Conservation (phyloP, 179 eudicot species). For the Actinidia chinensis region DNA sequence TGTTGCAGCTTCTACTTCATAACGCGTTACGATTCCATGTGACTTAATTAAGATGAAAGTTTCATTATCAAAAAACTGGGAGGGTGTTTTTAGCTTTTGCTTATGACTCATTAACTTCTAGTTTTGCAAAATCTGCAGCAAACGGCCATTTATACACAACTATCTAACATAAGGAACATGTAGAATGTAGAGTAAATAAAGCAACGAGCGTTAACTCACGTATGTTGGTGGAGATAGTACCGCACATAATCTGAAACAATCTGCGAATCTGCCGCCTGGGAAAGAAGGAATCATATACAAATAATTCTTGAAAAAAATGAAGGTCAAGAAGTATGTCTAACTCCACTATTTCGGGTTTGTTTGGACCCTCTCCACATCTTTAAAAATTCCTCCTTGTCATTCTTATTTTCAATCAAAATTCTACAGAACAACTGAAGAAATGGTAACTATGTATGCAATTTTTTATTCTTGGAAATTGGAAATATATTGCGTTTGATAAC, state of each 20-base stretch:
- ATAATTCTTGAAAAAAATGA: neutral
- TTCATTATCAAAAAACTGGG: too few species aligned
- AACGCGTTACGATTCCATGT: too few species aligned
- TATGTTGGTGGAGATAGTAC: conserved; percentile 93
- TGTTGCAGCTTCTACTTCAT: too few species aligned
- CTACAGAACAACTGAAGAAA: neutral
- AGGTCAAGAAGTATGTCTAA: neutral
- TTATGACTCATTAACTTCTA: too few species aligned
- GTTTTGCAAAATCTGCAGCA: too few species aligned
- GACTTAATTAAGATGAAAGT: too few species aligned
- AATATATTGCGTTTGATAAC: neutral
- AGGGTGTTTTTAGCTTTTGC: too few species aligned
- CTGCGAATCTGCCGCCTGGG: conserved; percentile 98
- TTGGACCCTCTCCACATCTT: neutral
- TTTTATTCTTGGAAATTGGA: neutral
- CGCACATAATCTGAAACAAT: conserved; percentile 93
- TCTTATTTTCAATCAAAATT: neutral
- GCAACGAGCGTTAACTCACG: conserved; percentile 48
- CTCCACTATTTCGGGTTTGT: neutral
- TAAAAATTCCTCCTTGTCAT: neutral
- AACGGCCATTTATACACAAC: too few species aligned
- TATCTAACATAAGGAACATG: neutral
- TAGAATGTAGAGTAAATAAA: conserved; percentile 4
- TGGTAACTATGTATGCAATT: neutral
- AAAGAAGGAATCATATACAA: conserved; percentile 9